phyloP scores from a whole-genome alignment of 176 grass and related monocot genomes.

The Saccharum officinarum region DNA sequence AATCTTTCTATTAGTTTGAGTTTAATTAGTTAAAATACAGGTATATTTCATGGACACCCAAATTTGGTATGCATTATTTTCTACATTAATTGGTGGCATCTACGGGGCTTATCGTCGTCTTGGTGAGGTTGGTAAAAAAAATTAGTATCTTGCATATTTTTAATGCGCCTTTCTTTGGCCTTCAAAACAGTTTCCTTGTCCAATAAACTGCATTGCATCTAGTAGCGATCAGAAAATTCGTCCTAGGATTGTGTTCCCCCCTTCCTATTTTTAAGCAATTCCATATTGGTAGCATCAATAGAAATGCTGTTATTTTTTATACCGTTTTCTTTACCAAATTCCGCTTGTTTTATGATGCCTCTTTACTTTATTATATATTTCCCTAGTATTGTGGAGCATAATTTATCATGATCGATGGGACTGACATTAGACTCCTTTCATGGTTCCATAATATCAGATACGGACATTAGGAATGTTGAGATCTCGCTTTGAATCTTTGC shows the following conservation, averaged over 20 bases:
- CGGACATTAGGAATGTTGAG: slow-evolving; percentile 92
- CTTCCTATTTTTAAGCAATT: neutral
- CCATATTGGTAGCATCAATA: neutral
- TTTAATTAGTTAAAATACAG: slow-evolving; percentile 48
- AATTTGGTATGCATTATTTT: slow-evolving; percentile 99
- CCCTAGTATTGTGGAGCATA: slow-evolving; percentile 22
- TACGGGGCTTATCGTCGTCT: slow-evolving; percentile 96
- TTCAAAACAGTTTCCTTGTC: slow-evolving; percentile 7
- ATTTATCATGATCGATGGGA: slow-evolving; percentile 22
- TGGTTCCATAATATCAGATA: slow-evolving; percentile 57
- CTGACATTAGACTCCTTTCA: slow-evolving; percentile 30
- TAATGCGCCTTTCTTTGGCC: neutral
- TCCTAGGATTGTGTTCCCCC: neutral
- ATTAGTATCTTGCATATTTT: neutral
- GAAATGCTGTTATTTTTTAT: neutral
- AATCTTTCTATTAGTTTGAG: slow-evolving; percentile 5
- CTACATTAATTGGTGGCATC: slow-evolving; percentile 91
- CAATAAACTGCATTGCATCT: neutral
- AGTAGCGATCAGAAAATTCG: neutral
- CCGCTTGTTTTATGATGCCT: neutral
- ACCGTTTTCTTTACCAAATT: neutral
- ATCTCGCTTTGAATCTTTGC: slow-evolving; percentile 84
- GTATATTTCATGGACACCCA: slow-evolving; percentile 99
- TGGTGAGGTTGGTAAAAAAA: slow-evolving; percentile 71
- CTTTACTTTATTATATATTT: slow-evolving; percentile 21